These are phyloP conservation scores for Candida maltosa DNA, from an alignment of 805 yeast genomes.

Conservation along the genomic window DNA sequence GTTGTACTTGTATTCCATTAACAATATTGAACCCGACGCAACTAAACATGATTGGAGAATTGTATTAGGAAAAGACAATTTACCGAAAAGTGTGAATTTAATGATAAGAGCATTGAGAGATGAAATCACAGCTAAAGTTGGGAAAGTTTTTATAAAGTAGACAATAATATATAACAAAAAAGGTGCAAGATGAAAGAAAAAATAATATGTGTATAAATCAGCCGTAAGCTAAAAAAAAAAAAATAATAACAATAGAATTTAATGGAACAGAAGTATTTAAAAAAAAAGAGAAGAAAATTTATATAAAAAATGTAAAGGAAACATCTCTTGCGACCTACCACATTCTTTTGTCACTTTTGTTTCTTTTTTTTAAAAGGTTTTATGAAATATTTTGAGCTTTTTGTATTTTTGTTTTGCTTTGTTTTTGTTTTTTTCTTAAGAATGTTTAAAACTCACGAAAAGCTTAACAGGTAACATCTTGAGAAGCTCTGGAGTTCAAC, in stretches of 20 bases:
- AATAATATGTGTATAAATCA: too few relatives aligned
- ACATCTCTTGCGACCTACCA: too few relatives aligned
- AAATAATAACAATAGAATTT: too few relatives aligned
- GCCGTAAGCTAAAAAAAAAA: too few relatives aligned
- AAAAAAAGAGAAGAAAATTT: neutral
- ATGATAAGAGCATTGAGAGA: conserved; percentile 27
- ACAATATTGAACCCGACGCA: conserved; percentile 15
- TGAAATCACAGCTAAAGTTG: conserved; percentile 30
- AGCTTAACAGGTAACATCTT: conserved; percentile 76
- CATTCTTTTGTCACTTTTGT: too few relatives aligned
- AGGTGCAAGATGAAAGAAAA: neutral
- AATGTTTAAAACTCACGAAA: too few relatives aligned
- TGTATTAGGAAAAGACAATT: conserved; percentile 13
- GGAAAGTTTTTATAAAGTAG: conserved; percentile 28
- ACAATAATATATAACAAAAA: too few relatives aligned
- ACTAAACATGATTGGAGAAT: conserved; percentile 36
- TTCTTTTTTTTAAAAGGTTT: too few relatives aligned
- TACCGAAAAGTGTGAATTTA: conserved; percentile 24
- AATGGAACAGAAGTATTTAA: neutral
- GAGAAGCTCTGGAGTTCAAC: conserved; percentile 96
- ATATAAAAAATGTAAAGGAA: neutral
- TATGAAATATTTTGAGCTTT: neutral
- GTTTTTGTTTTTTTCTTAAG: too few relatives aligned
- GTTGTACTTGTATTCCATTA: conserved; percentile 28
- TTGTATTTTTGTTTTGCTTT: neutral